Evolutionary conservation across 148 eudicot species (phyloP).

Genomic region (Pharnaceum exiguum): DNA sequence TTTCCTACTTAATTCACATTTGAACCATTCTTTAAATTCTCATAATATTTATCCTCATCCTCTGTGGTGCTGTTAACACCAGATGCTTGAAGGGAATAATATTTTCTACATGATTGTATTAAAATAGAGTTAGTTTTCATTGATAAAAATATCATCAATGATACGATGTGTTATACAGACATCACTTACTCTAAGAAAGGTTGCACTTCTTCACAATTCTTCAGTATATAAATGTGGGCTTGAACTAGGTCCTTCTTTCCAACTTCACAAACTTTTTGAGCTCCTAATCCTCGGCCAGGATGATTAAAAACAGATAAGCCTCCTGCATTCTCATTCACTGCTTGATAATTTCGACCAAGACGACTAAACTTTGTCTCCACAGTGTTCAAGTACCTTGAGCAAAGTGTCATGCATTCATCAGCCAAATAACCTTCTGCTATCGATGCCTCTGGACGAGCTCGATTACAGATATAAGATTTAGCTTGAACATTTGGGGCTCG

Average conservation of each 20-base stretch:
- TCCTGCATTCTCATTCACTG: not conserved
- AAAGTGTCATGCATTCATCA: conserved; percentile 13
- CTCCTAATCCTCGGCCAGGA: conserved; percentile 1
- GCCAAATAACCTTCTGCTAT: conserved; percentile 18
- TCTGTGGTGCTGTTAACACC: not conserved
- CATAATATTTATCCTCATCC: not conserved
- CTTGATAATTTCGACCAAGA: conserved; percentile 7
- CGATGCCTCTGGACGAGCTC: conserved; percentile 21
- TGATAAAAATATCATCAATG: not conserved
- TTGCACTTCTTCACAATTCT: conserved; percentile 9
- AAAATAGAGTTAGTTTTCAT: not conserved
- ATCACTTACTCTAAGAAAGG: conserved; percentile 6
- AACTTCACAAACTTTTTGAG: not conserved
- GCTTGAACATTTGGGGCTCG: conserved; percentile 7
- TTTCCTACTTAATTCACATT: not conserved
- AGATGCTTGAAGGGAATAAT: not conserved
- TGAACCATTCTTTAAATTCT: not conserved
- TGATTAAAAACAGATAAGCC: not conserved
- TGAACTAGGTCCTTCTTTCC: not conserved
- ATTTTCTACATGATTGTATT: not conserved
- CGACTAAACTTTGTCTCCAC: conserved; percentile 15
- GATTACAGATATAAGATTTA: conserved; percentile 14
- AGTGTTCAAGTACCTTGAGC: conserved; percentile 10
- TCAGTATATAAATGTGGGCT: conserved; percentile 10
- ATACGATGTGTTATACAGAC: not conserved